phyloP scores from a whole-genome alignment of 2,329 filamentous ascomycete genomes.

The Emmonsiellopsis sp. region DNA sequence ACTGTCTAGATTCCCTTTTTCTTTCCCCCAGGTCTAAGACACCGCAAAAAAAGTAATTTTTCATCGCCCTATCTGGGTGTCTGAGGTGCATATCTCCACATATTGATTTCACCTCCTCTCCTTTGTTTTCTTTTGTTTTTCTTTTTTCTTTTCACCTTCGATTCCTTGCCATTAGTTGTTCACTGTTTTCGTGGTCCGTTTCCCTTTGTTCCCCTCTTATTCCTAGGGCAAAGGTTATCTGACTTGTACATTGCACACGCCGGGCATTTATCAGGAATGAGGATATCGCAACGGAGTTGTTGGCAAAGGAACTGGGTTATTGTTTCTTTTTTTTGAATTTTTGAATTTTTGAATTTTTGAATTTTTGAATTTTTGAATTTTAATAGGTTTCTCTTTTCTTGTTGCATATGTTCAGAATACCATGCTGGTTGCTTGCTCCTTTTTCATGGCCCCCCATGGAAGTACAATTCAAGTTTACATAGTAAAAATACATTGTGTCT shows the following conservation, averaged over 20 bases:
- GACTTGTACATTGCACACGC: constrained; percentile 24
- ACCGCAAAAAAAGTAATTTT: neutral
- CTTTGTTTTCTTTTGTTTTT: constrained; percentile 5
- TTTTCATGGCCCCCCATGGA: too few species aligned
- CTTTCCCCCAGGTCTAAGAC: neutral
- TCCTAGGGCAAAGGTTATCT: constrained; percentile 22
- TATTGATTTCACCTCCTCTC: neutral
- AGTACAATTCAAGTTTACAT: too few species aligned
- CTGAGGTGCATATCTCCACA: neutral
- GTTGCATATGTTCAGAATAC: neutral
- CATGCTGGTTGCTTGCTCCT: too few species aligned
- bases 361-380: neutral
- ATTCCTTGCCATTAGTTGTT: constrained; percentile 17
- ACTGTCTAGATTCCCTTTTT: neutral
- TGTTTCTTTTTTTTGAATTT: neutral
- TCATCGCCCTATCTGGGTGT: neutral
- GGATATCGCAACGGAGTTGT: constrained; percentile 22
- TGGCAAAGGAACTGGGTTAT: neutral
- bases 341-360: too few species aligned
- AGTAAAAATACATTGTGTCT: too few species aligned
- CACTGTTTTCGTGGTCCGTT: constrained; percentile 23
- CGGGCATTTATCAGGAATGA: constrained; percentile 23
- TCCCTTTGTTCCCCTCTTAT: constrained; percentile 10
- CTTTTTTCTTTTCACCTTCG: constrained; percentile 11
- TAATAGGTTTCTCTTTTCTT: neutral